These are phyloP conservation scores for Fusarium sp. DNA, from an alignment of 2,329 filamentous ascomycete species.

Conservation along the genomic window DNA sequence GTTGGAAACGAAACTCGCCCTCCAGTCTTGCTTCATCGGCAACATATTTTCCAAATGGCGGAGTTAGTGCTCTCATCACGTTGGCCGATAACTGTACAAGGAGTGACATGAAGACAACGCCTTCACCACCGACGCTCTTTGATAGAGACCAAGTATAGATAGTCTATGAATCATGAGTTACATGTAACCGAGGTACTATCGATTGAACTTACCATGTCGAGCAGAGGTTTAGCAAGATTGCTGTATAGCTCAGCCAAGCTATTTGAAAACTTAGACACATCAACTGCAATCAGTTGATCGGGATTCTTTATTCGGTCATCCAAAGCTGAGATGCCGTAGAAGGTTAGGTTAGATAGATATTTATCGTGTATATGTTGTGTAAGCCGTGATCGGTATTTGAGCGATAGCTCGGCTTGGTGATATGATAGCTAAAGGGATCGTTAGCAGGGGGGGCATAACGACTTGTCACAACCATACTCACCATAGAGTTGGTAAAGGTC, in stretches of 20 bases:
- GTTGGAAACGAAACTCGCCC: constrained; percentile 95
- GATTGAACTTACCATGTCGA: constrained; percentile 78
- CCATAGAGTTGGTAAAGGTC: constrained; percentile 99
- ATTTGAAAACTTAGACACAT: constrained; percentile 96
- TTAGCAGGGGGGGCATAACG: constrained; percentile 14
- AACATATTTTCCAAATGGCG: constrained; percentile 97
- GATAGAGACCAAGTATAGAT: constrained; percentile 97
- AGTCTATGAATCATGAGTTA: constrained; percentile 57
- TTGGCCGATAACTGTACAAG: constrained; percentile 93
- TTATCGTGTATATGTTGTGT: constrained; percentile 96
- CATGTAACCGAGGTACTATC: too few relatives aligned
- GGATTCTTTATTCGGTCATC: constrained; percentile 99
- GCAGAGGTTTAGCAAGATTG: constrained; percentile 91
- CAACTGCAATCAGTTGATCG: constrained; percentile 95
- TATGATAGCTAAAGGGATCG: constrained; percentile 78
- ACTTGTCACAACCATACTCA: constrained; percentile 54
- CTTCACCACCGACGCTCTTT: constrained; percentile 94
- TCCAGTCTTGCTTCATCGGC: constrained; percentile 95
- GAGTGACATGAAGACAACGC: constrained; percentile 93
- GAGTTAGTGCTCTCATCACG: constrained; percentile 92
- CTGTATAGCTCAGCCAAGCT: constrained; percentile 95
- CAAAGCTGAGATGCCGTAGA: constrained; percentile 93
- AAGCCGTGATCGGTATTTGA: constrained; percentile 91
- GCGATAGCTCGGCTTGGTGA: constrained; percentile 92
- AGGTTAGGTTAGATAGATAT: constrained; percentile 97